Percentiles rank a stretch among this genome's conserved stretches.
These are phyloP conservation scores for Colletotrichum orchidophilum DNA, from an alignment of 2,329 filamentous ascomycete genomes.

Conservation along the genomic window DNA sequence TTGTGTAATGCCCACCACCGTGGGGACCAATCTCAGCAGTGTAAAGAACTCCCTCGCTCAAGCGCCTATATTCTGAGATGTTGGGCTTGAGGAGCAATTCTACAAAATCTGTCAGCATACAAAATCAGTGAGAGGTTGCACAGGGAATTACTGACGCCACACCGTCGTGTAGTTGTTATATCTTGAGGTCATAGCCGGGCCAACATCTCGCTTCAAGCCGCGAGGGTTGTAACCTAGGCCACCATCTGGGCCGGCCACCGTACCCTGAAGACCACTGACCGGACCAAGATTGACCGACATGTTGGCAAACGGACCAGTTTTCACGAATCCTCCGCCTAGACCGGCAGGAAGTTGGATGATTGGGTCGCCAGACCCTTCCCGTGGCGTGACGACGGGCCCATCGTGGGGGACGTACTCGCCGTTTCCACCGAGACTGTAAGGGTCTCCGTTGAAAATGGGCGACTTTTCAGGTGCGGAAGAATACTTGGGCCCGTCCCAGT, in stretches of 20 bases:
- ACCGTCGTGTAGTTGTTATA: conserved; percentile 43
- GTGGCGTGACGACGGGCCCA: conserved; percentile 40
- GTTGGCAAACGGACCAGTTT: conserved; percentile 54
- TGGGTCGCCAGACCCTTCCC: conserved; percentile 29
- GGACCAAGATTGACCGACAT: conserved; percentile 47
- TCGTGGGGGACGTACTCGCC: conserved; percentile 44
- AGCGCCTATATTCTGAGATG: conserved; percentile 45
- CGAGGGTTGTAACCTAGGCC: conserved; percentile 48
- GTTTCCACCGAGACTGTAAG: conserved; percentile 48
- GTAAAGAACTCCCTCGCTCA: conserved; percentile 46
- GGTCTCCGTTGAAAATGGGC: conserved; percentile 26
- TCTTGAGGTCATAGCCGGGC: conserved; percentile 41
- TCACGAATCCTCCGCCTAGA: conserved; percentile 61
- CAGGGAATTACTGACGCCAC: conserved; percentile 3
- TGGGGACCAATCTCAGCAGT: conserved; percentile 43
- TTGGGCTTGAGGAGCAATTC: conserved; percentile 43
- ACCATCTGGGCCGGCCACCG: conserved; percentile 36
- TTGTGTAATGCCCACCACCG: conserved; percentile 43
- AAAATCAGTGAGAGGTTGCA: neutral
- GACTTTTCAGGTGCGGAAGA: conserved; percentile 9
- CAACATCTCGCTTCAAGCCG: conserved; percentile 43
- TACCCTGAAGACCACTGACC: conserved; percentile 36
- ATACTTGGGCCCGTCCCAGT: conserved; percentile 49
- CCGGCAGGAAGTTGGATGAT: conserved; percentile 47
- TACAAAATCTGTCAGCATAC: neutral